Base-by-base conservation (phyloP, 257 asterid species). In the Leptodermis oblonga region DNA sequence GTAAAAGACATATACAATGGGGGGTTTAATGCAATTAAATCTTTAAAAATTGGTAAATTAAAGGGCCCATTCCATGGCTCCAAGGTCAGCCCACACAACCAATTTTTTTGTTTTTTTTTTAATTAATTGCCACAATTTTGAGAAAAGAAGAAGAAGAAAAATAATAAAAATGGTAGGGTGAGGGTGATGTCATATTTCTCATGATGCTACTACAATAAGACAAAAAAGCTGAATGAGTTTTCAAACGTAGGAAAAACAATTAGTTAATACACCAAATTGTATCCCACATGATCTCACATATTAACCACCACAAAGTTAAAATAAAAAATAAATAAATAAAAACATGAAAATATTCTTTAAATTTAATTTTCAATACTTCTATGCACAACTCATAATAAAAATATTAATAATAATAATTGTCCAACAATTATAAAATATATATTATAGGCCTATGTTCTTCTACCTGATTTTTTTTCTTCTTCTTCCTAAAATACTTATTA, bases 241-340 rank as follows among this genome's bases (percentile, higher is more conserved):
- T 61, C 75, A 30, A 58, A 53, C 72, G 64, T 68, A 70, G 53
- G 66, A 60, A 59, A 33, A 33, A 62, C 30, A 23, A 48, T 62
- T 62, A 70, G 52, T 61, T 45, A 70, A 54, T 55, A 37, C 48
- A 60, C 51, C 69, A 46, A 60, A 46, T 48, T 45, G 33, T 37
- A 71, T 68, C 52, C 58, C 36, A 52, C 33, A 36, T 52, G 52
- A 37, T 53, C 31, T 53, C 64, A 23, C 28, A 18, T 14, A 52
- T 23, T 68, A 63, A 63, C 26, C 56, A 72, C 70, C 63, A 63
- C 25, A 49, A 62, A 22, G 36, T 30, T 34, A 48, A 65, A 34
- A 55, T 7, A 62, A 15, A 42, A 17, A 4, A n/a, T 22, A n/a
- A 37, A 8, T 28, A 20, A 42, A 37, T 53, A 42, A 46, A 67